Conservation (phyloP, 1,284 basidiomycete genomes). For the Mycena sp. region DNA sequence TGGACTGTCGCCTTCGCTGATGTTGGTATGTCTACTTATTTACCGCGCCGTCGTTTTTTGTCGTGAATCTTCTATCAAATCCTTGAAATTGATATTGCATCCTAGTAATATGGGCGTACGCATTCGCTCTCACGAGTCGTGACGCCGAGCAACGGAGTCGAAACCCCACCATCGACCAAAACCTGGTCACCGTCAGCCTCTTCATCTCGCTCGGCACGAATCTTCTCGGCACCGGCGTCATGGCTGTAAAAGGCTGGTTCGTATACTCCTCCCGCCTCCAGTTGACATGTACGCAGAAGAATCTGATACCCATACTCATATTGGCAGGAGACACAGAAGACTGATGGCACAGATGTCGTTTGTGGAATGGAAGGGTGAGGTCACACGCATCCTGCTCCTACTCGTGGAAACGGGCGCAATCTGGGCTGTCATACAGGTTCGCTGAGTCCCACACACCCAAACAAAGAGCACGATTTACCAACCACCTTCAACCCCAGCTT, state of each 20-base stretch:
- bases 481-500: neutral
- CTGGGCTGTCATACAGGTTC: conserved; percentile 18
- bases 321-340: conserved; percentile 7
- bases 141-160: conserved; percentile 6
- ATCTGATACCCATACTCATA: neutral
- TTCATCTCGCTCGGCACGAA: conserved; percentile 19
- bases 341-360: neutral
- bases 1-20: conserved; percentile 8
- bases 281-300: neutral
- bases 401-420: conserved; percentile 20
- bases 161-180: conserved; percentile 13
- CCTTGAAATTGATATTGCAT: neutral
- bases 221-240: conserved; percentile 9
- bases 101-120: conserved; percentile 15
- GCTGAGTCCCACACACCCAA: neutral
- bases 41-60: no score
- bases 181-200: conserved; percentile 3
- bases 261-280: neutral
- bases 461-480: neutral
- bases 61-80: neutral
- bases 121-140: conserved; percentile 3
- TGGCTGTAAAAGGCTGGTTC: conserved; percentile 16
- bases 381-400: conserved; percentile 8
- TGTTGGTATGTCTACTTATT: conserved; percentile 1
- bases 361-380: neutral